phyloP scores from a whole-genome alignment of 768 basidiomycete genomes.

The Rhodosporidiobolus odoratus region DNA sequence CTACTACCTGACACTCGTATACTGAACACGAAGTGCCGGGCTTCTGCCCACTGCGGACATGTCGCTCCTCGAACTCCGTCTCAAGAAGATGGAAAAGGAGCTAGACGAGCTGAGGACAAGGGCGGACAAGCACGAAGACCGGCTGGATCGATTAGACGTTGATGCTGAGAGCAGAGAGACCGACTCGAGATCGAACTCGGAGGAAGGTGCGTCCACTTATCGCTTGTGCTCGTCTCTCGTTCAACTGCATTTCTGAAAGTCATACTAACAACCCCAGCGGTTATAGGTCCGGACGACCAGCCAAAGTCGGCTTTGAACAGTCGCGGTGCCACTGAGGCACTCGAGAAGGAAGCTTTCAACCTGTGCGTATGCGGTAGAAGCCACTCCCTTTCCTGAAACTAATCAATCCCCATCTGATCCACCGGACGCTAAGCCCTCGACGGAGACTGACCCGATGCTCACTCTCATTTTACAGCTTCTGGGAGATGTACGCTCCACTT shows the following conservation, averaged over 20 bases:
- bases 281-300: background rate
- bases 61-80: background rate
- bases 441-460: too few species aligned
- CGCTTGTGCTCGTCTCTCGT: background rate
- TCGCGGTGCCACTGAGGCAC: background rate
- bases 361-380: background rate
- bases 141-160: background rate
- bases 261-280: background rate
- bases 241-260: background rate
- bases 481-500: slow-evolving; percentile 31
- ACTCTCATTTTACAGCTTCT: slow-evolving; percentile 23
- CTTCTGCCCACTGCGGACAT: background rate
- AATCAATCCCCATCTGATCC: too few species aligned
- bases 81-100: slow-evolving; percentile 6
- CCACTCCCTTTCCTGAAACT: too few species aligned
- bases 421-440: background rate
- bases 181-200: background rate
- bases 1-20: background rate
- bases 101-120: background rate
- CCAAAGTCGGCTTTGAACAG: background rate
- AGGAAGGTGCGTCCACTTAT: background rate
- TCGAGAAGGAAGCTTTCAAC: slow-evolving; percentile 26
- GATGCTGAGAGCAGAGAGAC: background rate
- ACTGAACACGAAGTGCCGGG: background rate
- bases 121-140: background rate